Base-by-base conservation (phyloP, 2,329 filamentous ascomycete species). In the Fusarium sp. region DNA sequence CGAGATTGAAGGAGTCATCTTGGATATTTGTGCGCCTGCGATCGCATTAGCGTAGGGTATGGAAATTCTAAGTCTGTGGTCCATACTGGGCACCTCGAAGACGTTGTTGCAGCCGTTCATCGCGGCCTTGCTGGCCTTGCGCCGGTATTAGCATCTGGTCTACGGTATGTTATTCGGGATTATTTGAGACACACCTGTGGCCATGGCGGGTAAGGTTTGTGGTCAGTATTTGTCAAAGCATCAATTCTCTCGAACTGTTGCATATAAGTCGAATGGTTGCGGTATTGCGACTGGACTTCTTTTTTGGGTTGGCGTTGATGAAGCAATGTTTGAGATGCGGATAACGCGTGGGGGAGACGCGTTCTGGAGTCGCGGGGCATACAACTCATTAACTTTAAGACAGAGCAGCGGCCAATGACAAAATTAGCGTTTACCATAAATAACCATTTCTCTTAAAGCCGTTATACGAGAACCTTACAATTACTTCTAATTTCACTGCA, bases 71-170 rank as follows among this genome's bases (percentile, higher is more conserved):
- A 11, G 7, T 3, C 1, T 8, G 3, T 41, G 15, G 3, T 13
- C 77, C 85, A 69, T 82, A 89, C 88, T 87, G 86, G 41, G 88
- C 88, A 65, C 88, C 88, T 65, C 88, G 87, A 75, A 91, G 85
- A 75, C 88, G 88, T 79, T 89, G 84, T 67, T 88, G 86, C 80
- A 90, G 84, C 74, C 87, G 86, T 75, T 89, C 87, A 71, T 87
- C 85, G 70, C 88, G 86, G 74, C 83, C 84, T 86, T 79, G 77
- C 54, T 77, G 77, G 66, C 76, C 78, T 78, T 23, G 34, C 18
- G 7, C 0, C 36, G 13, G n/a, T 56, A 44, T 72, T 64, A 72
- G 58, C 16, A 16, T 11, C 8, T 12, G 15, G 11, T 44, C 18
- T 13, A 20, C 2, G 11, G 12, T 8, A 30, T 18, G n/a, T 28